Percentiles rank a stretch among this genome's conserved stretches.
Evolutionary conservation across 2,329 filamentous ascomycete species (phyloP).

Genomic region (Cladosporium oxysporum): DNA sequence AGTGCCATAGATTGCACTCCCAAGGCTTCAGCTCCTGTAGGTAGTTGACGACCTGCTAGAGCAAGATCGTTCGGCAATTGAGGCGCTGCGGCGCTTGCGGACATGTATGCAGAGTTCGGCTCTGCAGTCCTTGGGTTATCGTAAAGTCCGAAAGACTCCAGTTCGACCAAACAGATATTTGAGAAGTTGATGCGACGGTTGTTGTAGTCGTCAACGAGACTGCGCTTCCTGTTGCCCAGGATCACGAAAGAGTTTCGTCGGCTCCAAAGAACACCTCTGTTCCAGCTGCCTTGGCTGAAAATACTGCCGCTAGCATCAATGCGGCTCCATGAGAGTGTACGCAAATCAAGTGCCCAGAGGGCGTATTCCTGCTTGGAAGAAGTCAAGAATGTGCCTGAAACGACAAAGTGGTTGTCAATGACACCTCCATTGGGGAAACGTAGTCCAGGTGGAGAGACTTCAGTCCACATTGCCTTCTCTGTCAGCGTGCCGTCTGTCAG

Average conservation of each 20-base stretch:
- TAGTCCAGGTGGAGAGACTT: constrained; percentile 85
- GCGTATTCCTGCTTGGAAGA: constrained; percentile 98
- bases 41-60: constrained; percentile 74
- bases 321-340: constrained; percentile 86
- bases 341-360: constrained; percentile 88
- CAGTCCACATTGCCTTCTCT: constrained; percentile 86
- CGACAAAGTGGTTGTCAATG: constrained; percentile 94
- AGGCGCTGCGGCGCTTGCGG: constrained; percentile 67
- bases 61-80: constrained; percentile 47
- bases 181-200: constrained; percentile 96
- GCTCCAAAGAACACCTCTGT: constrained; percentile 90
- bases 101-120: constrained; percentile 81
- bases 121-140: constrained; percentile 83
- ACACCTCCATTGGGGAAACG: constrained; percentile 95
- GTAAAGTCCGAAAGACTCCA: constrained; percentile 96
- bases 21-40: constrained; percentile 77
- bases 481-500: constrained; percentile 78
- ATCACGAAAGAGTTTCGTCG: constrained; percentile 94
- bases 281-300: constrained; percentile 97
- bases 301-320: constrained; percentile 94
- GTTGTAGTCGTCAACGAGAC: constrained; percentile 96
- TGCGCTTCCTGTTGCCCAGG: constrained; percentile 88
- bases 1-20: constrained; percentile 77
- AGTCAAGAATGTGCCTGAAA: constrained; percentile 94
- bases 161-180: constrained; percentile 93